A percentile compares a stretch with the other conserved stretches of the same genome.
phyloP scores from a whole-genome alignment of 2,329 filamentous ascomycete species.

The Pseudophaeomoniella oleicola region DNA sequence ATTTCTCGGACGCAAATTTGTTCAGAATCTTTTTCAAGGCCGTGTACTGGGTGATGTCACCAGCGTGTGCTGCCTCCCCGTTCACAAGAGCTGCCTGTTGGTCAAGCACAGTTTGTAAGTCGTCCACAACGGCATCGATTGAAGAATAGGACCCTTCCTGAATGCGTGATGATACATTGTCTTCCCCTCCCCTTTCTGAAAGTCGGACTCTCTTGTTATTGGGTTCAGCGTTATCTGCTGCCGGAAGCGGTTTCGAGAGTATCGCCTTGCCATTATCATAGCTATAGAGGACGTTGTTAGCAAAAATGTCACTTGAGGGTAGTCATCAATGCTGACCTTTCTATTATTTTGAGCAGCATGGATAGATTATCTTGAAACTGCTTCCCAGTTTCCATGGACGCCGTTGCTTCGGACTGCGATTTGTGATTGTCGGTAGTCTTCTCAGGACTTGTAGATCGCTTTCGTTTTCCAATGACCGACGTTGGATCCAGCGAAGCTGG shows the following conservation, averaged over 20 bases:
- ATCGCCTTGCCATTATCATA: neutral
- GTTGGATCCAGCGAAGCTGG: conserved; percentile 8
- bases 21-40: conserved; percentile 50
- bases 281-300: neutral
- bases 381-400: neutral
- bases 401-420: conserved; percentile 7
- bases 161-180: conserved; percentile 24
- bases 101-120: conserved; percentile 26
- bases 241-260: neutral
- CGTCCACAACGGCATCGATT: conserved; percentile 25
- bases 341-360: neutral
- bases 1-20: conserved; percentile 48
- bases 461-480: conserved; percentile 2
- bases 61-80: conserved; percentile 15
- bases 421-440: conserved; percentile 22
- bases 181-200: conserved; percentile 18
- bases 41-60: conserved; percentile 15
- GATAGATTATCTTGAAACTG: neutral
- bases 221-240: conserved; percentile 5
- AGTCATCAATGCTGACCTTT: neutral
- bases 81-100: conserved; percentile 18
- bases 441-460: conserved; percentile 7
- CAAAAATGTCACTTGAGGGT: neutral
- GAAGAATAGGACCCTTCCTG: conserved; percentile 22
- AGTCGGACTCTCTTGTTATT: conserved; percentile 28